Evolutionary conservation across 345 rosid genomes (phyloP), one percentile per base, ranked within the genome.

Genomic region (Crucihimalaya himalaica): DNA sequence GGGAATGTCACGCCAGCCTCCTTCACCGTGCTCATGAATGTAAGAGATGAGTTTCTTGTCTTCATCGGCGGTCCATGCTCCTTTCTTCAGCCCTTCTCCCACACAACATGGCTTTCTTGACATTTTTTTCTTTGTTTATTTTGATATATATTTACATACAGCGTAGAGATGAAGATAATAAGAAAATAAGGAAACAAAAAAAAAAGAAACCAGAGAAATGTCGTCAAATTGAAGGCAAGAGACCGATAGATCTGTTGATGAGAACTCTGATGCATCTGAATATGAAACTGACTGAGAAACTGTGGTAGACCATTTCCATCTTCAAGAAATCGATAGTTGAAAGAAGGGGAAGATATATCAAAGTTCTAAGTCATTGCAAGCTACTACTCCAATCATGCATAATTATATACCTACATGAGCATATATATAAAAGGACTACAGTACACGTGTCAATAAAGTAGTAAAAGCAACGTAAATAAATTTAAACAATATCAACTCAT

Each of bases 1-100:
- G 25, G 81, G 81, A 53, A 78, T 42, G 64, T 78, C 77, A 40
- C 81, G 73, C 81, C 81, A 78, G 9, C 77, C 69, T 32, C 81
- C 81, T 72, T 78, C 81, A 6, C 81, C 81, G 2, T 78, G 60
- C 16, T 71, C 69, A 28, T 72, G 20, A 52, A 78, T 72, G 68
- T 72, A 78, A 66, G 77, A 48, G 19, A 78, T 72, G 28, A 78
- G 81, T 51, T 66, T 72, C 77, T 78, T 78, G 64, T 78, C 81
- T 50, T 78, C 81, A 10, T 66, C 77, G 19, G 43, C 2, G 45
- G 73, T 78, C 81, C 81, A 78, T 42, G 81, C 77, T 50, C 81
- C 81, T 72, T 72, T 78, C 64, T 78, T 78, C 23, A 78, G 42
- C 13, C 78, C 81, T 66, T 78, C 78, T 66, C 77, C 73, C 56